Evolutionary conservation across 192 early-diverging fungal genomes (phyloP).

Genomic region (Coemansia asiatica): DNA sequence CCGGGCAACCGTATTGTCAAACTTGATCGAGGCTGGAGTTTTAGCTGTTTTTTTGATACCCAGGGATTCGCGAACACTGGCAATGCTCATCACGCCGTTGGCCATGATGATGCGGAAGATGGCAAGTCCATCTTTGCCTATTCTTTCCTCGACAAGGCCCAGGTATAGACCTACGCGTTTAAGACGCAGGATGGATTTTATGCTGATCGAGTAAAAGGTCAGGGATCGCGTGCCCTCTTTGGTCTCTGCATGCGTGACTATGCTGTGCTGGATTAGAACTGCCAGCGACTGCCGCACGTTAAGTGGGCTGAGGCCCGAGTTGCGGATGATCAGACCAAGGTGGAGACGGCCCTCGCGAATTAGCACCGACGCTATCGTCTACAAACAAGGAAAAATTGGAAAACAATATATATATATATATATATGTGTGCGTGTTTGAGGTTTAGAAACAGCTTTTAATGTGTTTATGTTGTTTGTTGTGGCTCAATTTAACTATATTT

Average conservation of each 20-base stretch:
- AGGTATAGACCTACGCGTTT: conserved; percentile 60
- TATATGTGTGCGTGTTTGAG: neutral
- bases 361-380: conserved; percentile 31
- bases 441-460: too few relatives aligned
- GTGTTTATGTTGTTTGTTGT: too few relatives aligned
- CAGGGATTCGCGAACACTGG: conserved; percentile 25
- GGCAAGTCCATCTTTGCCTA: conserved; percentile 58
- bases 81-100: conserved; percentile 42
- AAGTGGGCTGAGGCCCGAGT: conserved; percentile 50
- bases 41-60: conserved; percentile 17
- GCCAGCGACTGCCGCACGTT: conserved; percentile 74
- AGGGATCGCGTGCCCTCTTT: conserved; percentile 60
- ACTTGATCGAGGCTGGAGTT: conserved; percentile 20
- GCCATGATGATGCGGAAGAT: conserved; percentile 55
- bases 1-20: conserved; percentile 29
- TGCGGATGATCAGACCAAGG: conserved; percentile 55
- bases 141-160: conserved; percentile 57
- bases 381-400: conserved; percentile 1
- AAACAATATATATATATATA: neutral
- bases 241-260: conserved; percentile 69
- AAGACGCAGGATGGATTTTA: conserved; percentile 60
- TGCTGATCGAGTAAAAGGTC: conserved; percentile 68
- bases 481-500: too few relatives aligned
- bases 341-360: conserved; percentile 64
- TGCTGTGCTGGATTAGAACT: conserved; percentile 84